Evolutionary conservation across 176 grass and related monocot species (phyloP), one percentile per base, ranked within the genome.

Genomic region (Thinopyrum elongatum): DNA sequence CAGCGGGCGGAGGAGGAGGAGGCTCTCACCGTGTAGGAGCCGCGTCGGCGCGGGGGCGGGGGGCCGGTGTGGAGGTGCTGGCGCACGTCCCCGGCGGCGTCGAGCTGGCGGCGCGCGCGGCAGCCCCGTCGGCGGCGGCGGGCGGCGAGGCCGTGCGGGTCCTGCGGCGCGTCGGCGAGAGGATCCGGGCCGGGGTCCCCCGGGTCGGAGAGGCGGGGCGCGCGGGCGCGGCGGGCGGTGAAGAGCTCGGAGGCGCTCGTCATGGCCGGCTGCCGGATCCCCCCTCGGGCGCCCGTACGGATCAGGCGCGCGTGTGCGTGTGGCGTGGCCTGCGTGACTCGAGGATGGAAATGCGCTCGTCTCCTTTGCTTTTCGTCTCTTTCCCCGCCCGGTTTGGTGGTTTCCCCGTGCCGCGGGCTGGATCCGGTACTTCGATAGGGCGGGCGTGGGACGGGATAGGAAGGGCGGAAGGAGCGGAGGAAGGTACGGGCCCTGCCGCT

Each of bases 201-300:
- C 13, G 80, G 80, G 76, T 82, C 88, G 42, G 91, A 75, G 72
- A 94, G 74, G 84, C 97, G 97, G 1, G 70, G 38, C 21, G 59
- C 68, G 57, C 97, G 92, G 80, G 88, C 91, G 72, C 97, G 87
- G 51, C 97, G 86, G 51, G 59, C 83, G 78, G 79, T 73, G 84
- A 96, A 95, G n/a, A 99, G 84, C 86, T 91, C 97, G 17, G 97
- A 92, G 62, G 94, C 97, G 90, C 97, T 99, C 78, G 92, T 95
- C 97, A 99, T 99, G 82, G 27, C 64, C 10, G 26, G 60, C 2
- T 7, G 28, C 4, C 38, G 38, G 78, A 58, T 53, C 61, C 78
- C 36, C 22, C 55, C 22, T 57, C 14, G 63, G 16, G 55, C 33
- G 57, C 12, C 74, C 14, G 68, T n/a, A 31, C 61, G 16, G 82